Conservation (phyloP, 129 eudicot genomes). For the sunflower (Helianthus annuus) region DNA sequence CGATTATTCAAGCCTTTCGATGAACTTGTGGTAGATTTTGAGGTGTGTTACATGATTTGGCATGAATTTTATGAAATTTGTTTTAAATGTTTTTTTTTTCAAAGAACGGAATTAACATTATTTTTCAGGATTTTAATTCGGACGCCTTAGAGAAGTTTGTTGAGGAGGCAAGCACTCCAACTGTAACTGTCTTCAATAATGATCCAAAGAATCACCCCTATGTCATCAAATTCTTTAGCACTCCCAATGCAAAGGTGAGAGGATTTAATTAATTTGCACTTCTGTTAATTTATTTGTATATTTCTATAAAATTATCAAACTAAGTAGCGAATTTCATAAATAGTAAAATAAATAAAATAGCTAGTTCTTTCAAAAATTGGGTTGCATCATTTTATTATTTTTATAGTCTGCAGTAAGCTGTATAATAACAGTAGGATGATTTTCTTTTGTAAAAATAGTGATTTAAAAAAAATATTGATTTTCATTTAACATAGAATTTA, state of each 20-base stretch:
- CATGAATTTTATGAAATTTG: not conserved
- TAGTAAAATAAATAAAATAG: no score
- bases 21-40: constrained; percentile 80
- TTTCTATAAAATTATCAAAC: not conserved
- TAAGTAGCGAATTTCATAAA: no score
- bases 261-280: not conserved
- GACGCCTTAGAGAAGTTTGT: constrained; percentile 70
- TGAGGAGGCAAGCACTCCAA: constrained; percentile 73
- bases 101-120: not conserved
- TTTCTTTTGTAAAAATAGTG: no score
- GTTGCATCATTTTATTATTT: no score
- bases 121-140: constrained; percentile 68
- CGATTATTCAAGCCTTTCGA: constrained; percentile 95
- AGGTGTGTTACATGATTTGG: constrained; percentile 42
- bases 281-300: not conserved
- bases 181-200: constrained; percentile 64
- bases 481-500: no score
- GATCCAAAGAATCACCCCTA: constrained; percentile 84
- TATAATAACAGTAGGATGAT: no score
- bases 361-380: no score
- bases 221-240: constrained; percentile 72
- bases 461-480: no score
- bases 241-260: constrained; percentile 68
- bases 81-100: not conserved
- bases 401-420: no score